Evolutionary conservation across 176 grass and related monocot species (phyloP).

Genomic region (Hsuehochloa calcarea): DNA sequence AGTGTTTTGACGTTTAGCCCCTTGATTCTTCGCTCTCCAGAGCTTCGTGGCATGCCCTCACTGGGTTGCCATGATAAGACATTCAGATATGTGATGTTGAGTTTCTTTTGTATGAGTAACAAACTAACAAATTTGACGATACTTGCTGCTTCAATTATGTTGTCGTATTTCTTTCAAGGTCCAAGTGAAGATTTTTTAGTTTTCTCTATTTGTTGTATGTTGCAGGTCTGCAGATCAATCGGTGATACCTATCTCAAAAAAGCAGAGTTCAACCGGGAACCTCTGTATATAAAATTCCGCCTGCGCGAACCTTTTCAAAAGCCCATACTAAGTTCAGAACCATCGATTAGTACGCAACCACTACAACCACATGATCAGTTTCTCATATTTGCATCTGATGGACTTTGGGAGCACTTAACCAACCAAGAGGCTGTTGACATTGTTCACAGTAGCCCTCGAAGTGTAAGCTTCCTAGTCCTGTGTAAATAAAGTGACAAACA

Average conservation of each 20-base stretch:
- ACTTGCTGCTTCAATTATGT: not conserved
- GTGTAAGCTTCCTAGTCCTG: slow-evolving; percentile 44
- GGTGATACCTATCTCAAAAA: slow-evolving; percentile 91
- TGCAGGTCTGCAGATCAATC: slow-evolving; percentile 83
- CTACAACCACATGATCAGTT: slow-evolving; percentile 81
- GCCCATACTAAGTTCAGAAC: slow-evolving; percentile 82
- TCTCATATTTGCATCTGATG: slow-evolving; percentile 94
- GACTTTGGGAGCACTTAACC: slow-evolving; percentile 91
- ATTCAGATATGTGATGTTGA: not conserved
- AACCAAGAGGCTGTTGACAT: slow-evolving; percentile 97
- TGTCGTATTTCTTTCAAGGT: not conserved
- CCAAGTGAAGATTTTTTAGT: not conserved
- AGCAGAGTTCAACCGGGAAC: slow-evolving; percentile 78
- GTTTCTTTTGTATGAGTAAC: slow-evolving; percentile 20
- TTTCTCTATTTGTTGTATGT: slow-evolving; percentile 17
- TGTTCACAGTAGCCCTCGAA: slow-evolving; percentile 57
- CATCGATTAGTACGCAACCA: slow-evolving; percentile 62
- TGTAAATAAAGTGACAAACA: not conserved
- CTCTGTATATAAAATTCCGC: slow-evolving; percentile 75
- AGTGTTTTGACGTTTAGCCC: not conserved
- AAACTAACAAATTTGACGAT: not conserved
- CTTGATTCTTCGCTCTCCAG: not conserved
- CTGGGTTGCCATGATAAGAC: not conserved
- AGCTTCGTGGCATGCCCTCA: not conserved
- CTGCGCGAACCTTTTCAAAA: slow-evolving; percentile 79